phyloP scores from a whole-genome alignment of 495 filamentous ascomycete genomes.

The Penicillium angulare region DNA sequence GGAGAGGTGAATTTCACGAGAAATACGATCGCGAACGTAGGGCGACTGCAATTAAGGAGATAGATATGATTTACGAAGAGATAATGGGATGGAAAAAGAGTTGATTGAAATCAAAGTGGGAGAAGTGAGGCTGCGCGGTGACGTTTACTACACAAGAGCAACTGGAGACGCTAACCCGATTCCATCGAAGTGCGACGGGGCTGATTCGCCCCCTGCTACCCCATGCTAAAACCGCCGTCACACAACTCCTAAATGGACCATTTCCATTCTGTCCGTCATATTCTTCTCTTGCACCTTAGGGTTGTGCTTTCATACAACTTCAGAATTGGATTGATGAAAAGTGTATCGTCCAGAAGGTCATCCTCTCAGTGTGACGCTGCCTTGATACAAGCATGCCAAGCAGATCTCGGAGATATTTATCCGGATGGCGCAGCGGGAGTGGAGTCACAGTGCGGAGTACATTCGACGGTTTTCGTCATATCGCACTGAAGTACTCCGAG shows the following conservation, averaged over 20 bases:
- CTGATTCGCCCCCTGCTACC: constrained; percentile 20
- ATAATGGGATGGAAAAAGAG: constrained; percentile 5
- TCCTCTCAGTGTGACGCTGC: too few species aligned
- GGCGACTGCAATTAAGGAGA: constrained; percentile 14
- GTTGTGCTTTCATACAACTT: not conserved
- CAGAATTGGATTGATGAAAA: not conserved
- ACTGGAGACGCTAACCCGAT: constrained; percentile 28
- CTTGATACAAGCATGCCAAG: constrained; percentile 20
- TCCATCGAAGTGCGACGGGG: constrained; percentile 16
- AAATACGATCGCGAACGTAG: constrained; percentile 11
- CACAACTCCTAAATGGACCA: not conserved
- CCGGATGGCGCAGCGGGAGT: constrained; percentile 14
- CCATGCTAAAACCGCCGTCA: not conserved
- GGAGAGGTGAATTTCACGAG: not conserved
- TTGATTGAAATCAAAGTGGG: constrained; percentile 12
- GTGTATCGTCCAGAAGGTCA: not conserved
- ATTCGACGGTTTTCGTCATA: constrained; percentile 11
- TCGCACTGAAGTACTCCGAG: constrained; percentile 10
- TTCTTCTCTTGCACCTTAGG: not conserved
- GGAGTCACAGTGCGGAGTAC: constrained; percentile 16
- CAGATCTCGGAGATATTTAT: constrained; percentile 10
- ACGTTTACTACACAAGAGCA: constrained; percentile 40
- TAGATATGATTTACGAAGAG: constrained; percentile 3
- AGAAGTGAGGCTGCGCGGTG: constrained; percentile 41
- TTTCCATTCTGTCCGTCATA: not conserved